Evolutionary conservation across 140 eudicot genomes (phyloP), one percentile per base, ranked within the genome.

Genomic region (Ambrosia hybrid): DNA sequence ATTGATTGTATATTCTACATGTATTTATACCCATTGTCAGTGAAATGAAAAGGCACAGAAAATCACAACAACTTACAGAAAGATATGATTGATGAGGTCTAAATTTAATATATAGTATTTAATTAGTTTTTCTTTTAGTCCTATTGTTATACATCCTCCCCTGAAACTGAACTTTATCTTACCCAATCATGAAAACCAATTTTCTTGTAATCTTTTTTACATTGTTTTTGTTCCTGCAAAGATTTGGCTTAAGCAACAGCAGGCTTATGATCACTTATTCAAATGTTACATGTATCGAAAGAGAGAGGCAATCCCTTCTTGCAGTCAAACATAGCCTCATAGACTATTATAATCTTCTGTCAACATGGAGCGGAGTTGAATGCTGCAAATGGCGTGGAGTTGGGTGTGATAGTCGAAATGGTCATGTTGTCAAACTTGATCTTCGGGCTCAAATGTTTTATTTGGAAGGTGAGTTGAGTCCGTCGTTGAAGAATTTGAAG

Each of bases 341-440:
- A 3, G 13, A 41, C n/a, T 0, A 0, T 5, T 3, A 10, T 14
- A 38, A 39, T 39, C 43, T 49, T 57, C 30, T 71, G 56, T 71
- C 75, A 71, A 55, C 75, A 71, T 71, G 67, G 75, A 39, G 5
- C 0, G 75, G 75, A 14, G 75, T 16, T 4, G 75, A 71, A 39
- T 71, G 75, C 11, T 71, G 75, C 17, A 21, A 39, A 2, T 71
- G 75, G 75, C 41, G 0, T 0, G 74, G 65, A 37, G 55, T 55
- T 15, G 39, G 3, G 67, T 71, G 75, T 17, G 66, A 71, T 9
- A 10, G 26, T 8, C 51, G n/a, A 55, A 57, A 2, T 10, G 75
- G 67, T 56, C 75, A 57, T 56, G 75, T 57, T 56, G 41, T 71
- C 2, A 57, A 56, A 71, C 75, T 71, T 51, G 75, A 71, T 71